Percentiles rank a stretch among this genome's conserved stretches.
Conservation (phyloP, 371 early-diverging fungal genomes). For the Gilbertella persicaria region DNA sequence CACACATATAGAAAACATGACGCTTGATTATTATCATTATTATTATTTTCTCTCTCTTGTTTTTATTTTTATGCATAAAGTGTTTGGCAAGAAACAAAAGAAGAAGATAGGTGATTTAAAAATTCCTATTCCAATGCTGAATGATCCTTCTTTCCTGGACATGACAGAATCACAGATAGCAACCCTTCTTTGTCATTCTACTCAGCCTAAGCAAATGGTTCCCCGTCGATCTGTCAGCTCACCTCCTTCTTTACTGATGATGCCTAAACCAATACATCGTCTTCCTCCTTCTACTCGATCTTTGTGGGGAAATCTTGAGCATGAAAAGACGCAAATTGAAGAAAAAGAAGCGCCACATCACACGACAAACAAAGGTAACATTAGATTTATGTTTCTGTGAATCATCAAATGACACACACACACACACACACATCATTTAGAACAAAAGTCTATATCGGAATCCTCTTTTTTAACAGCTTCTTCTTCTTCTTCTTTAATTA, state of each 20-base stretch:
- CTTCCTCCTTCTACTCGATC: constrained; percentile 19
- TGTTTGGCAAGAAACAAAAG: constrained; percentile 7
- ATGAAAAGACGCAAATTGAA: constrained; percentile 25
- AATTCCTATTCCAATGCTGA: constrained; percentile 20
- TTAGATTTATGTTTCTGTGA: no score
- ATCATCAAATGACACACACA: background rate
- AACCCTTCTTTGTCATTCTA: constrained; percentile 5
- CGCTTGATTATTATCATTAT: background rate
- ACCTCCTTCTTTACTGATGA: constrained; percentile 12
- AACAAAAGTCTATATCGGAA: constrained; percentile 6
- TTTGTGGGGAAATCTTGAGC: constrained; percentile 6
- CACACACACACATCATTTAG: background rate
- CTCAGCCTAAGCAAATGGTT: background rate
- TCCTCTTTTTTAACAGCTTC: constrained; percentile 14
- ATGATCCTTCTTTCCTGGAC: constrained; percentile 12
- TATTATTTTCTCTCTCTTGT: background rate
- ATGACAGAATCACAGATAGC: constrained; percentile 17
- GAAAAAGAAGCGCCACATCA: constrained; percentile 1
- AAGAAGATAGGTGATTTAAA: constrained; percentile 8
- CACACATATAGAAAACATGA: background rate
- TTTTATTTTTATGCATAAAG: constrained; percentile 1
- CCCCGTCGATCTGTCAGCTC: constrained; percentile 15
- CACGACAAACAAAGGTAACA: constrained; percentile 2
- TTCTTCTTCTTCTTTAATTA: no score
- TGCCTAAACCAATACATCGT: constrained; percentile 22